Evolutionary conservation across 345 rosid genomes (phyloP).

Genomic region (Moricandia moricandioides): DNA sequence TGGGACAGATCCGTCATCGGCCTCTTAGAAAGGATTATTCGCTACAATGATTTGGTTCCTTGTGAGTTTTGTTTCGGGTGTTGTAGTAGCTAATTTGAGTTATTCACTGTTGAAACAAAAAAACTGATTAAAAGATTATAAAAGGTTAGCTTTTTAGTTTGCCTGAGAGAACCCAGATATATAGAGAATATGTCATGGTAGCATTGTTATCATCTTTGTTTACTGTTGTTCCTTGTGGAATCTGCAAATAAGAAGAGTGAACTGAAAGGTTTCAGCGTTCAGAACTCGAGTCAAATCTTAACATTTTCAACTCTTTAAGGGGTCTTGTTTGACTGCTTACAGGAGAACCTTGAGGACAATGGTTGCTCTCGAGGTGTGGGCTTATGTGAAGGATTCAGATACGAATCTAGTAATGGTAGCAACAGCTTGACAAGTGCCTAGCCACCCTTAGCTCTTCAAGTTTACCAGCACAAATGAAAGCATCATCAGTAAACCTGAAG

Average conservation of each 20-base stretch:
- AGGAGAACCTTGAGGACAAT: slow-evolving; percentile 45
- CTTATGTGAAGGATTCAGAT: slow-evolving; percentile 74
- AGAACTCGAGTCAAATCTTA: slow-evolving; percentile 2
- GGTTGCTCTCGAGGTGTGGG: slow-evolving; percentile 56
- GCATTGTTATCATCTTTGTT: slow-evolving; percentile 15
- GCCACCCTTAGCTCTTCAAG: too few relatives aligned
- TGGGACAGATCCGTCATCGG: slow-evolving; percentile 49
- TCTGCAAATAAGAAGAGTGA: slow-evolving; percentile 14
- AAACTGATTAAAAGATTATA: not conserved
- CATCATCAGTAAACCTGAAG: too few relatives aligned
- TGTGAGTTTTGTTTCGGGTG: not conserved
- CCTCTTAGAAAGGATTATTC: slow-evolving; percentile 18
- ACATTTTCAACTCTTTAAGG: slow-evolving; percentile 63
- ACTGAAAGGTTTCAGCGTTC: slow-evolving; percentile 8
- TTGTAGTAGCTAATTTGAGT: slow-evolving; percentile 3
- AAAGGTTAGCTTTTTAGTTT: not conserved
- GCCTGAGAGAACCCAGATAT: too few relatives aligned
- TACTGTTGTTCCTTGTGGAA: slow-evolving; percentile 21
- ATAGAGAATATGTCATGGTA: too few relatives aligned
- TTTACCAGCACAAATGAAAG: too few relatives aligned
- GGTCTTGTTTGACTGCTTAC: slow-evolving; percentile 45
- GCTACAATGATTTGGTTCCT: not conserved
- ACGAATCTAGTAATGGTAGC: slow-evolving; percentile 74
- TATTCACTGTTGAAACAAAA: not conserved
- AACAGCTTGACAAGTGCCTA: too few relatives aligned